These are phyloP conservation scores for Eucalyptus globulus DNA, from an alignment of 345 rosid genomes.

Conservation along the genomic window DNA sequence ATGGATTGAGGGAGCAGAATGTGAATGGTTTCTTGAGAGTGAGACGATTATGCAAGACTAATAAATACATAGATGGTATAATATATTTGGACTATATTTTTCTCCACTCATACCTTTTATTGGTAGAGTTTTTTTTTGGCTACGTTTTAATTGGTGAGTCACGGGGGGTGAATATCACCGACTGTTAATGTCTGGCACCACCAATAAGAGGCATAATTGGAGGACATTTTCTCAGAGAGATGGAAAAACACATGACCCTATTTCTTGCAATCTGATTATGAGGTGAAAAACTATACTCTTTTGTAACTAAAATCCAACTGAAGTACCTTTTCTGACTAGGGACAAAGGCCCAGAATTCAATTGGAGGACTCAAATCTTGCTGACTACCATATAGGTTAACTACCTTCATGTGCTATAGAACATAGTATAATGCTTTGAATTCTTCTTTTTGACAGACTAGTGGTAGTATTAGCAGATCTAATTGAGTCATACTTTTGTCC, in stretches of 20 bases:
- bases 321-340: background rate
- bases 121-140: too few relatives aligned
- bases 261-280: background rate
- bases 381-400: background rate
- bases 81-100: background rate
- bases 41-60: background rate
- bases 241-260: background rate
- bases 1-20: background rate
- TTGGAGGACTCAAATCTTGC: background rate
- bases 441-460: background rate
- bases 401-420: background rate
- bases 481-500: background rate
- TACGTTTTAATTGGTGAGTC: too few relatives aligned
- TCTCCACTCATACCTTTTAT: background rate
- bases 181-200: background rate
- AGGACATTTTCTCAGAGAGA: background rate
- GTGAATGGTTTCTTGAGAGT: background rate
- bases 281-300: background rate
- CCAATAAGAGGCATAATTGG: background rate
- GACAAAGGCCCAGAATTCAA: background rate
- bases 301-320: background rate
- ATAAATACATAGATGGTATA: background rate
- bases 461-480: accelerated
- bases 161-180: background rate
- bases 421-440: background rate